These are phyloP conservation scores for Beauveria australis DNA, from an alignment of 2,329 filamentous ascomycete genomes.

Conservation along the genomic window DNA sequence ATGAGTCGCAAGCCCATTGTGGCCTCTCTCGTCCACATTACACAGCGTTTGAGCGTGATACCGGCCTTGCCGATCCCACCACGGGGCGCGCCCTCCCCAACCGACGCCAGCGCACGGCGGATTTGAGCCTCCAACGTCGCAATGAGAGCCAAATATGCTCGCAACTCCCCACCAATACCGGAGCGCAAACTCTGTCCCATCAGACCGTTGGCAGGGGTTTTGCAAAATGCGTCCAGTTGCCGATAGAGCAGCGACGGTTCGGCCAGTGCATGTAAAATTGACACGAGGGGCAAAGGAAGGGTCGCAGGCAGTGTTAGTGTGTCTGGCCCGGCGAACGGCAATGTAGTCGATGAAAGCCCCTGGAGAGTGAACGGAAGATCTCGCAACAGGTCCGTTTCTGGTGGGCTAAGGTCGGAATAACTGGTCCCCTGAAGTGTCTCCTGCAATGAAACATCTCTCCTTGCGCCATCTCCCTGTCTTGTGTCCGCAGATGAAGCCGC, in stretches of 20 bases:
- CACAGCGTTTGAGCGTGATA: conserved; percentile 88
- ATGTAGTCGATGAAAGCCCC: conserved; percentile 77
- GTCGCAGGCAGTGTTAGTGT: conserved; percentile 68
- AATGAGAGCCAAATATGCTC: conserved; percentile 82
- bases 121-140: conserved; percentile 92
- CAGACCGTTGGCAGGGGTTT: conserved; percentile 73
- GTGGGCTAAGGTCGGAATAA: conserved; percentile 48
- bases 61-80: conserved; percentile 74
- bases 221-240: conserved; percentile 70
- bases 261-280: conserved; percentile 78
- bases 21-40: conserved; percentile 95
- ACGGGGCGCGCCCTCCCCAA: conserved; percentile 60
- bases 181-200: conserved; percentile 86
- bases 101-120: conserved; percentile 64
- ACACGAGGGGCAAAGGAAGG: conserved; percentile 76
- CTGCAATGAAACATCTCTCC: conserved; percentile 47
- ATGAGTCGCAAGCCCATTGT: conserved; percentile 92
- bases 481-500: conserved; percentile 34
- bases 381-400: conserved; percentile 59
- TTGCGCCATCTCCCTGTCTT: conserved; percentile 25
- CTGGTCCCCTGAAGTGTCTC: conserved; percentile 50
- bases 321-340: conserved; percentile 64
- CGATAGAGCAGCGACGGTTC: conserved; percentile 92
- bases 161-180: conserved; percentile 74
- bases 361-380: conserved; percentile 91